Conservation (phyloP, 768 basidiomycete species). For the Boletus rubropictus region DNA sequence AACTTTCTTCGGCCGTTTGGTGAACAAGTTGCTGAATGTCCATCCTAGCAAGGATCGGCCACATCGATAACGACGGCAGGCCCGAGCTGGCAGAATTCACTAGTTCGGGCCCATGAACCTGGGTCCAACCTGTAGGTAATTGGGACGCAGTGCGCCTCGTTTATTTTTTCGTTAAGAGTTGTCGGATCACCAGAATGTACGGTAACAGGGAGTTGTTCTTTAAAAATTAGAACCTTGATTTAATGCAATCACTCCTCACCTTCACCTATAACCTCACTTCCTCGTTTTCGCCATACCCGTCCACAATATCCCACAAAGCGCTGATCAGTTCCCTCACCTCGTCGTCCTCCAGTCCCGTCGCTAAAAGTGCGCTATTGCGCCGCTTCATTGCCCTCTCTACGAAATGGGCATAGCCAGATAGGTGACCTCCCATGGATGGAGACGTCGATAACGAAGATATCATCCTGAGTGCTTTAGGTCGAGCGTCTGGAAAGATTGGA, state of each 20-base stretch:
- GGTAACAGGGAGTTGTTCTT: constrained; percentile 3
- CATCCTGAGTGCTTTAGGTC: constrained; percentile 17
- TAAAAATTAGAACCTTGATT: neutral
- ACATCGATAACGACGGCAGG: neutral
- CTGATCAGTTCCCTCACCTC: constrained; percentile 53
- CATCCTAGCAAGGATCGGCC: neutral
- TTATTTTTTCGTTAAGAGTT: neutral
- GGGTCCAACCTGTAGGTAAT: constrained; percentile 4
- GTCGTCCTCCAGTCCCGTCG: constrained; percentile 45
- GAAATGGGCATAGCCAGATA: constrained; percentile 49
- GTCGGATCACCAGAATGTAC: constrained; percentile 8
- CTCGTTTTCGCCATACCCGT: constrained; percentile 33
- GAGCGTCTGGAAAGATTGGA: constrained; percentile 31
- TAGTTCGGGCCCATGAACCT: neutral
- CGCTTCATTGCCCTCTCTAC: constrained; percentile 41
- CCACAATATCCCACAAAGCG: constrained; percentile 56
- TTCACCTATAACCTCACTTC: constrained; percentile 16
- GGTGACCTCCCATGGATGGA: constrained; percentile 34
- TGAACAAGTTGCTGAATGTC: neutral
- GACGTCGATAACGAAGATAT: constrained; percentile 47
- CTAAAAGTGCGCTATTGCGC: constrained; percentile 30
- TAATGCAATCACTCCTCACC: constrained; percentile 9
- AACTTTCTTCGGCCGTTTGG: neutral
- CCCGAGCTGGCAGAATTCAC: neutral
- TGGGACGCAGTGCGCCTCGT: neutral